Evolutionary conservation across 2,329 filamentous ascomycete species (phyloP), one percentile per base, ranked within the genome.

Genomic region (Lachnellula cervina): DNA sequence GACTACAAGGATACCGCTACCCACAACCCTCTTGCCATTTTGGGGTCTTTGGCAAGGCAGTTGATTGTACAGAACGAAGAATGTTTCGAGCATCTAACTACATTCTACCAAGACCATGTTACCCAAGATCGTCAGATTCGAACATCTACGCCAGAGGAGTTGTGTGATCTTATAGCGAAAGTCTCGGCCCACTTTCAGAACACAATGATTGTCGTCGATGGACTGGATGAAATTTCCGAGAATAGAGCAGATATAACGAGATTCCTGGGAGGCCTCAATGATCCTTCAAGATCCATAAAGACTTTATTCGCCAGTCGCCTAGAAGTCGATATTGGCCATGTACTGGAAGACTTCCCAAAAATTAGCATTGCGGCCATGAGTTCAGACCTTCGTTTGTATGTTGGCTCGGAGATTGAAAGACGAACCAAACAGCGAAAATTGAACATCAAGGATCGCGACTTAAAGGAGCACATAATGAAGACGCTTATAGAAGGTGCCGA

Each of bases 1-100:
- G 65, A 71, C 48, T 70, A 70, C 51, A 69, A 70, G 44, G 53
- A 66, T 40, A 5, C 19, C 5, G 11, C 52, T 17, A 64, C 48
- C 0, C 60, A 65, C 8, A 35, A 58, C 9, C 51, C 55, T 13
- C 19, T 55, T 5, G 62, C 60, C 7, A 63, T 70, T 7, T 28
- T 70, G 1, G 64, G 65, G 16, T 47, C 65, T 4, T 42, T 71
- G 17, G 62, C 60, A 21, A 54, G 43, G 5, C 68, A 70, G 49
- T 23, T 71, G 23, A 60, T 63, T 11, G n/a, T 35, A 28, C 64
- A 69, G 45, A 54, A 64, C 40, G 57, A 68, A 23, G 5, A 62
- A 3, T 54, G 60, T 35, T 61, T 67, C 54, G 19, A 43, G 5
- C 5, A 59, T 7, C 48, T 69, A 1, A 35, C 49, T 37, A 13